Conservation (phyloP, 2,329 filamentous ascomycete genomes). For the Talaromyces sp. region DNA sequence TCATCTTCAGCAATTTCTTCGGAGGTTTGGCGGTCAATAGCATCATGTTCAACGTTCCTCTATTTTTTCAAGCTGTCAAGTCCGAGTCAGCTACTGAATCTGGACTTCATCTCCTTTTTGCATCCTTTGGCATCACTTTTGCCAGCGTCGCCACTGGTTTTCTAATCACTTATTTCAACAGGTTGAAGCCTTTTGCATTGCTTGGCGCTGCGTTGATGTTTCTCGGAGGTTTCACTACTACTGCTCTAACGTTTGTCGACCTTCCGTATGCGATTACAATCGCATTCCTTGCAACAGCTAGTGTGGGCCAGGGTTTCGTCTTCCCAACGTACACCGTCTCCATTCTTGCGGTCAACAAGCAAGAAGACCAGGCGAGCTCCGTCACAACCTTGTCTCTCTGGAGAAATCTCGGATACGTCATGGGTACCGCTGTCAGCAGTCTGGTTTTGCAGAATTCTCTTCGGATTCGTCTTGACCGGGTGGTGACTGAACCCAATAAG, state of each 20-base stretch:
- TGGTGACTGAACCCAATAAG: slow-evolving; percentile 60
- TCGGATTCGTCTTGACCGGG: slow-evolving; percentile 54
- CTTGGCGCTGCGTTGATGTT: slow-evolving; percentile 51
- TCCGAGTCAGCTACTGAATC: slow-evolving; percentile 66
- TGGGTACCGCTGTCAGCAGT: slow-evolving; percentile 70
- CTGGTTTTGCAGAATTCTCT: slow-evolving; percentile 71
- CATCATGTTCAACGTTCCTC: slow-evolving; percentile 66
- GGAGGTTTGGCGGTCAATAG: slow-evolving; percentile 49
- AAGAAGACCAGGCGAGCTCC: slow-evolving; percentile 64
- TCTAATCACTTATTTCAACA: slow-evolving; percentile 58
- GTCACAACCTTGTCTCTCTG: slow-evolving; percentile 69
- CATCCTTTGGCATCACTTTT: slow-evolving; percentile 55
- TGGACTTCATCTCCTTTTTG: slow-evolving; percentile 67
- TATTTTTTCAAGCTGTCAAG: slow-evolving; percentile 75
- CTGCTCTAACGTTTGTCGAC: slow-evolving; percentile 45
- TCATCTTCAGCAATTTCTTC: slow-evolving; percentile 54
- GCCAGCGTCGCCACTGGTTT: slow-evolving; percentile 60
- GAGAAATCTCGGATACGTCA: slow-evolving; percentile 67
- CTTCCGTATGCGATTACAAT: slow-evolving; percentile 56
- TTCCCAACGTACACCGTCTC: slow-evolving; percentile 64
- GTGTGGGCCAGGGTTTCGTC: slow-evolving; percentile 61
- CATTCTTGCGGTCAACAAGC: slow-evolving; percentile 57
- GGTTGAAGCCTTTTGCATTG: slow-evolving; percentile 58
- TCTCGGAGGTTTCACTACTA: slow-evolving; percentile 51
- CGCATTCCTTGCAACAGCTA: slow-evolving; percentile 55